Percentiles rank a stretch among this genome's conserved stretches.
These are phyloP conservation scores for Thalassiosira pacifica DNA, from an alignment of 352 stramenopile species.

Conservation along the genomic window DNA sequence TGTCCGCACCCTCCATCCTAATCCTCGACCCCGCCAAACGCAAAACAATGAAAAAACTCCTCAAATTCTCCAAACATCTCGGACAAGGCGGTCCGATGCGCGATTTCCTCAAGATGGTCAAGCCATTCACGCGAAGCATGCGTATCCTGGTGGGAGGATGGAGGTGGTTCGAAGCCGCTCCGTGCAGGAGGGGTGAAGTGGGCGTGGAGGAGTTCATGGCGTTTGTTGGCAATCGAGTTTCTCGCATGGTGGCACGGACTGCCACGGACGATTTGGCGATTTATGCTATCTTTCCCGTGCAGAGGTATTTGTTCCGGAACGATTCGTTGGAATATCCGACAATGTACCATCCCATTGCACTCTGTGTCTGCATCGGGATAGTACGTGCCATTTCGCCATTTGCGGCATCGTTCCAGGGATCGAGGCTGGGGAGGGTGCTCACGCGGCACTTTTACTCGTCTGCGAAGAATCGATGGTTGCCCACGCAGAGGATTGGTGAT, in stretches of 20 bases:
- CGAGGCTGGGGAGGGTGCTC: slow-evolving; percentile 69
- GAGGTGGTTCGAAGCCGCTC: slow-evolving; percentile 72
- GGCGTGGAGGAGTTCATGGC: slow-evolving; percentile 75
- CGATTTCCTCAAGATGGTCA: slow-evolving; percentile 75
- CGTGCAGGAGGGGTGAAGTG: slow-evolving; percentile 68
- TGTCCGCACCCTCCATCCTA: slow-evolving; percentile 49
- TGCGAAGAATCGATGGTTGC: slow-evolving; percentile 72
- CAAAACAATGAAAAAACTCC: slow-evolving; percentile 63
- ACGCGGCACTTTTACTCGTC: slow-evolving; percentile 64
- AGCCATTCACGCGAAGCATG: slow-evolving; percentile 77
- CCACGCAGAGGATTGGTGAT: slow-evolving; percentile 66
- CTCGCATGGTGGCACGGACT: slow-evolving; percentile 59
- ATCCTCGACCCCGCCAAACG: slow-evolving; percentile 58
- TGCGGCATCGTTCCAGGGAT: slow-evolving; percentile 76
- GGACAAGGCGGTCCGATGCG: slow-evolving; percentile 68
- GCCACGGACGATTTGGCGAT: slow-evolving; percentile 50
- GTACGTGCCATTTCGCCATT: slow-evolving; percentile 74
- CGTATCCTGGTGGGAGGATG: slow-evolving; percentile 69
- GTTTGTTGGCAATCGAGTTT: slow-evolving; percentile 82
- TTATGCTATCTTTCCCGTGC: slow-evolving; percentile 64
- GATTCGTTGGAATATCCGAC: slow-evolving; percentile 53
- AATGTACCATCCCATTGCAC: slow-evolving; percentile 50
- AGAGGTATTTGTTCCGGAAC: slow-evolving; percentile 50
- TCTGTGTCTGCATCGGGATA: slow-evolving; percentile 73
- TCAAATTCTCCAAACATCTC: slow-evolving; percentile 76